Evolutionary conservation across 306 rosid species (phyloP), one percentile per base, ranked within the genome.

Genomic region (Quercus glauca): DNA sequence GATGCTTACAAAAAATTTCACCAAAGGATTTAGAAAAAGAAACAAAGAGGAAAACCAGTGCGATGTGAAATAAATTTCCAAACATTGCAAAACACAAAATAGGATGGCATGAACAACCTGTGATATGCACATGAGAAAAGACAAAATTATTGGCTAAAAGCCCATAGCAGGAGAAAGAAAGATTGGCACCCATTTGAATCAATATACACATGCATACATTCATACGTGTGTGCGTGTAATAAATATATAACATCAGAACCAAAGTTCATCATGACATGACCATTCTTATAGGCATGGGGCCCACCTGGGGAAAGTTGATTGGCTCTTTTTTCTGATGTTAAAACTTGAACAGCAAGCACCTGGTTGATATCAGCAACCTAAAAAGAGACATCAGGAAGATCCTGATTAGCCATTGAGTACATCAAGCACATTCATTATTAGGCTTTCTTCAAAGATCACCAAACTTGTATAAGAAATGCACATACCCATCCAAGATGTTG

Each of bases 401-500:
- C 61, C 28, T 31, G 12, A 73, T 82, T 56, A 78, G 77, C 49
- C 37, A 81, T 23, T 8, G 13, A 49, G 69, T 31, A 20, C 55
- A 69, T 13, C 10, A 78, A 35, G 41, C 65, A 78, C 28, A 29
- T 20, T 25, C 78, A 1, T 19, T n/a, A 1, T 19, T n/a, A 31
- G 35, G 4, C 68, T 79, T 21, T 64, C 49, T 64, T 25, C 21
- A 80, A 51, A 81, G 14, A 78, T 41, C 23, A 6, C 52, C 15
- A 68, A 11, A 17, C 8, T 31, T 68, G 6, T 14, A 73, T 55
- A 55, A 77, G 53, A 69, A 52, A 35, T 71, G 64, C 61, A 51
- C 84, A 68, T 90, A 95, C 99, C 99, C 99, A 95, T 90, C 97
- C 98, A 83, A 95, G 91, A 90, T 95, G 96, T 77, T 88, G 97